phyloP scores from a whole-genome alignment of 2,329 filamentous ascomycete genomes.

The Fusarium musae region DNA sequence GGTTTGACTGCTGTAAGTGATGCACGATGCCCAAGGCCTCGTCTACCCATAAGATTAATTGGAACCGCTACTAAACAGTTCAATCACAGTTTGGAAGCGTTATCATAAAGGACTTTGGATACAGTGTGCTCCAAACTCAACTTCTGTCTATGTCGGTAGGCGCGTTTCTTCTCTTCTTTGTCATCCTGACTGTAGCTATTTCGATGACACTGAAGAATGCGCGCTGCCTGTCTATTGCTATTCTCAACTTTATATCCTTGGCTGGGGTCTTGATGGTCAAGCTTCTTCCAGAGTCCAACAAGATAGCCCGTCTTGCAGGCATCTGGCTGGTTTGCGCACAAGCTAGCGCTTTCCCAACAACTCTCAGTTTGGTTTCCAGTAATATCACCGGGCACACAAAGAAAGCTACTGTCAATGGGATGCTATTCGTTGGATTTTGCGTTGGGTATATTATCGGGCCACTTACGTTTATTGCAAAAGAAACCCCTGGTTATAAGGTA shows the following conservation, averaged over 20 bases:
- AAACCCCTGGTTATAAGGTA: not conserved
- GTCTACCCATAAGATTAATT: not conserved
- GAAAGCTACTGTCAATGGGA: not conserved
- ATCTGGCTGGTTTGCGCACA: not conserved
- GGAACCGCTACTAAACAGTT: not conserved
- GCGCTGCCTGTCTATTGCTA: not conserved
- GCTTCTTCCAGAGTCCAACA: not conserved
- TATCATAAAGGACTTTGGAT: not conserved
- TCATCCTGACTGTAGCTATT: not conserved
- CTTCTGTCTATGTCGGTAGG: not conserved
- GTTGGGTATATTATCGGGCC: not conserved
- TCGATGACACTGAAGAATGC: not conserved
- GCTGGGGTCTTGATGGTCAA: not conserved
- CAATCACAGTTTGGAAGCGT: not conserved
- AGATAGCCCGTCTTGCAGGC: not conserved
- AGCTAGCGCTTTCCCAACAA: not conserved
- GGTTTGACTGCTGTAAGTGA: not conserved
- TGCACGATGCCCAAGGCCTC: too few relatives aligned
- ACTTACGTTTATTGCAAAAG: not conserved
- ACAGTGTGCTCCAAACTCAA: not conserved
- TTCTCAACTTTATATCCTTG: not conserved
- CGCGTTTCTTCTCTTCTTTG: not conserved
- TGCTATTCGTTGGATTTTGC: not conserved
- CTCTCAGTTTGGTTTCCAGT: not conserved
- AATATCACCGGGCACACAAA: not conserved